Evolutionary conservation across 495 filamentous ascomycete species (phyloP), one percentile per base, ranked within the genome.

Genomic region (Aspergillus hancockii): DNA sequence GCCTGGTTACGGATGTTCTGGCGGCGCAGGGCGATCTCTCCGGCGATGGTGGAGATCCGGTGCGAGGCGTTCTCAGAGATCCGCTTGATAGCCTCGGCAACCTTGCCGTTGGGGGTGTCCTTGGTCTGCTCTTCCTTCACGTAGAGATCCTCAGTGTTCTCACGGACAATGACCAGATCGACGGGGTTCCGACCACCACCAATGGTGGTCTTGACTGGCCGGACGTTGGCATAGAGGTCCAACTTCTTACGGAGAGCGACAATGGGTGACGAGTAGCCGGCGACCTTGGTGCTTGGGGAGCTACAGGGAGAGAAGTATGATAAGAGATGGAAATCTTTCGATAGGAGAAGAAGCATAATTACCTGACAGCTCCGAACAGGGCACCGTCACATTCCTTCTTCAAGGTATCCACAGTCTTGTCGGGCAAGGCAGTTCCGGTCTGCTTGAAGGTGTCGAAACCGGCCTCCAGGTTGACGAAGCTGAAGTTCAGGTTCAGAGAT

Each of bases 81-180:
- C 61, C 93, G 88, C 80, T 98, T 98, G 78, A 97, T 95, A 22
- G 94, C 94, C 81, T 97, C 92, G 56, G 94, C 95, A 56, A 97
- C 87, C 78, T 90, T 91, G 71, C 91, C 88, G 25, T 79, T 76
- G 56, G 86, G 81, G 46, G 81, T 84, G 21, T 90, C 84, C 71
- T 81, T 84, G 23, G 92, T 97, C 67, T 77, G 81, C 78, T 98
- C 94, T 75, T 98, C 92, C 79, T 98, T 98, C 60, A 98, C 95
- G 82, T 98, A 98, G 25, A 98, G 81, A 68, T 98, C 94, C 78
- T 98, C 94, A 54, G 94, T 98, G 79, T 98, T 98, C 76, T 98
- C 94, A 58, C 94, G 89, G 54, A 98, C 94, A 63, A 97, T 98
- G 69, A 98, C 94, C 66, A 98, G 85, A 79, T 98, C 94, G 69